phyloP scores from a whole-genome alignment of 495 filamentous ascomycete species.

The Daldinia decipiens region DNA sequence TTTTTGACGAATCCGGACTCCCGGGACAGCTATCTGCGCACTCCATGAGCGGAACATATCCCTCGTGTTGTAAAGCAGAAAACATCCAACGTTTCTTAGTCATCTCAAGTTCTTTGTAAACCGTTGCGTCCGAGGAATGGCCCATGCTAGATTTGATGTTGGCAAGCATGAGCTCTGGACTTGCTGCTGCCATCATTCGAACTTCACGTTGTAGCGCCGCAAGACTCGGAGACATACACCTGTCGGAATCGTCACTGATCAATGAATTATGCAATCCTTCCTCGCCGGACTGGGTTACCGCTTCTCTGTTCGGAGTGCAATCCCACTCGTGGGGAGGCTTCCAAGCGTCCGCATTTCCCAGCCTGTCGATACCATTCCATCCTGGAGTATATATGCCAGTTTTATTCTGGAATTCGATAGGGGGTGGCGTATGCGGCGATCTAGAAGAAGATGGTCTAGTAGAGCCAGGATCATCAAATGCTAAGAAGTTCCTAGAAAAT shows the following conservation, averaged over 20 bases:
- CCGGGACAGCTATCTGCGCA: conserved; percentile 13
- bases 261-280: conserved; percentile 25
- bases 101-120: conserved; percentile 54
- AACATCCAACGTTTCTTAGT: conserved; percentile 59
- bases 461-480: conserved; percentile 43
- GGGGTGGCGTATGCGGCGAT: conserved; percentile 42
- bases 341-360: conserved; percentile 53
- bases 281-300: conserved; percentile 22
- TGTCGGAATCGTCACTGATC: conserved; percentile 29
- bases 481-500: conserved; percentile 23
- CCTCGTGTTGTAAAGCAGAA: conserved; percentile 49
- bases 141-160: conserved; percentile 59
- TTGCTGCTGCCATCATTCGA: conserved; percentile 56
- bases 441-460: conserved; percentile 34
- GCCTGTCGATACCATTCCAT: conserved; percentile 32
- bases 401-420: conserved; percentile 31
- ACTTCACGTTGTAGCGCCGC: conserved; percentile 52
- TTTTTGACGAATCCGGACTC: conserved; percentile 26
- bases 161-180: conserved; percentile 53
- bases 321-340: conserved; percentile 55
- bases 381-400: conserved; percentile 33
- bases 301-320: conserved; percentile 37
- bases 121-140: conserved; percentile 49
- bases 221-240: conserved; percentile 46
- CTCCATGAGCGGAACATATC: conserved; percentile 35